A percentile compares a stretch with the other conserved stretches of the same genome.
Evolutionary conservation across 2,329 filamentous ascomycete species (phyloP).

Genomic region (Didymella lethalis): DNA sequence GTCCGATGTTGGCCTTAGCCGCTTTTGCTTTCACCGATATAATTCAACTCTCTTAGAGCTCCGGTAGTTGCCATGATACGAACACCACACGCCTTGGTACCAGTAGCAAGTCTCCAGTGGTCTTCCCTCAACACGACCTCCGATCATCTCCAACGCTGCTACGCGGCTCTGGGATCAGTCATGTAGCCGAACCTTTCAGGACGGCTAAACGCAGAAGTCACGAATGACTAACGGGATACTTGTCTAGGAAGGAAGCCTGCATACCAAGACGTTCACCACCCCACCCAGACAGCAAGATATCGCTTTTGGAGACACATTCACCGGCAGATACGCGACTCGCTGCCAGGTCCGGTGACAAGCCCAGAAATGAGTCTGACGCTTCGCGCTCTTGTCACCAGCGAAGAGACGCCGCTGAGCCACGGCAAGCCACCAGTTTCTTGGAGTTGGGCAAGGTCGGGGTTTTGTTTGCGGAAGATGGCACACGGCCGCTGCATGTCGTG

Average conservation of each 20-base stretch:
- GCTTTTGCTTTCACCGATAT: conserved; percentile 15
- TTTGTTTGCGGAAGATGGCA: conserved; percentile 19
- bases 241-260: conserved; percentile 17
- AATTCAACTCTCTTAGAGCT: conserved; percentile 4
- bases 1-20: conserved; percentile 16
- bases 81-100: conserved; percentile 3
- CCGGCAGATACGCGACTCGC: conserved; percentile 23
- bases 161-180: neutral
- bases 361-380: conserved; percentile 21
- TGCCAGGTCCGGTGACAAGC: conserved; percentile 23
- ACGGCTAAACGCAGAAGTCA: neutral
- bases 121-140: neutral
- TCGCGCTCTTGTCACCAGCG: conserved; percentile 30
- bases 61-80: conserved; percentile 9
- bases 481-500: conserved; percentile 21
- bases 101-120: neutral
- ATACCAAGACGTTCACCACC: conserved; percentile 23
- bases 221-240: conserved; percentile 9
- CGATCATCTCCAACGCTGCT: neutral
- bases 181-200: neutral
- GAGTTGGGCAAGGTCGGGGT: conserved; percentile 23
- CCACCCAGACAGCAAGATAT: conserved; percentile 7
- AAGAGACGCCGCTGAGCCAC: conserved; percentile 28
- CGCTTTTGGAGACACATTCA: conserved; percentile 12
- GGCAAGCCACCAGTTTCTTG: conserved; percentile 38